Evolutionary conservation across 208 protist genomes (phyloP), one percentile per base, ranked within the genome.

Genomic region (Wallacemonas sp.): DNA sequence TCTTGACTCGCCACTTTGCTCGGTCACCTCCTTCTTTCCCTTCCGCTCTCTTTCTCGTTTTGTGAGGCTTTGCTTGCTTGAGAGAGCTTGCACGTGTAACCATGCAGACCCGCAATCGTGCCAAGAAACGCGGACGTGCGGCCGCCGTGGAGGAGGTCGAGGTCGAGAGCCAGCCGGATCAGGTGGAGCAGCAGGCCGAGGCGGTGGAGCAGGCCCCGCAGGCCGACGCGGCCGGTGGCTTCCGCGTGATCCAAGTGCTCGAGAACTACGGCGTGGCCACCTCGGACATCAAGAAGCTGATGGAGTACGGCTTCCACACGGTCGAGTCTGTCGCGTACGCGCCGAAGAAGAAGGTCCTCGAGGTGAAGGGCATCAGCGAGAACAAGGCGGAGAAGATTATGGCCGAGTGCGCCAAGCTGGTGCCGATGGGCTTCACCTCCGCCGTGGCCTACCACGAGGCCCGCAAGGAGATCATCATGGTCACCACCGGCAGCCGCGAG

Each of bases 381-480:
- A 93, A 81, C 49, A 99, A 99, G 86, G 98, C 97, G 20, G 97
- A 99, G 45, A 99, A 99, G 79, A 94, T 99, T 22, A 92, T 99
- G 72, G 81, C 78, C 11, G 93, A 93, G 74, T 97, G 92, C 49
- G 79, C 82, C 18, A 99, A 99, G 75, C 52, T 99, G 3, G 90
- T 99, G 10, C 95, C 92, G 8, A 98, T 99, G 89, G 98, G 98
- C 23, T 99, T 99, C 79, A 95, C 87, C 7, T 98, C 97, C 8
- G 99, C 99, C 2, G 91, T 97, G 1, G 98, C 98, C 33, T 98
- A 98, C 57, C 91, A 99, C 67, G 80, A 98, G 81, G 84, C 86
- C 0, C 74, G 97, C 12, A 88, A 98, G 65, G 97, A 99, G 49
- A 97, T 99, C 32, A 92, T 99, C 57, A 79, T 97, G 62, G 86